Conservation (phyloP, 177 flowering plant species). For the Telopea speciosissima region DNA sequence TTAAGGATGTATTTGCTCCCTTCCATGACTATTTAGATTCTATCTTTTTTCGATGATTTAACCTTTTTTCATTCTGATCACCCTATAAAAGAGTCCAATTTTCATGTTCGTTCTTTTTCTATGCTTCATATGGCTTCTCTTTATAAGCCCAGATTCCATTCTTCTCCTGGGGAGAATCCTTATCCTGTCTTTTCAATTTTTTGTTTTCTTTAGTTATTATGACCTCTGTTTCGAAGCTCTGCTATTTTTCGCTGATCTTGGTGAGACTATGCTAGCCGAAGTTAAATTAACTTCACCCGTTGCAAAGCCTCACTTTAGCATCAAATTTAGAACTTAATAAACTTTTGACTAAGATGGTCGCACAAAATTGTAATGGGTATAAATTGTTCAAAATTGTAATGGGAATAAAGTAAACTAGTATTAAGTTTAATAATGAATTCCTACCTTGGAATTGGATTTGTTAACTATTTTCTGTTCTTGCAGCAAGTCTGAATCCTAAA, state of each 20-base stretch:
- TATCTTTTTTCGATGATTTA: neutral
- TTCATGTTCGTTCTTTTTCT: neutral
- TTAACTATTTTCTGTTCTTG: conserved; percentile 11
- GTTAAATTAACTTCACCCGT: neutral
- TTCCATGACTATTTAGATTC: neutral
- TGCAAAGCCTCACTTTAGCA: neutral
- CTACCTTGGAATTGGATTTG: neutral
- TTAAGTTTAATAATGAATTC: neutral
- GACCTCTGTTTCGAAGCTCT: neutral
- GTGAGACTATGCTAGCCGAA: neutral
- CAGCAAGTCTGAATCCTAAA: conserved; percentile 57
- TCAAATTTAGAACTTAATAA: neutral
- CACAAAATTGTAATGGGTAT: neutral
- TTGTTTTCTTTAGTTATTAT: neutral
- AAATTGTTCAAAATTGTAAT: neutral
- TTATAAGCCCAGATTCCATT: neutral
- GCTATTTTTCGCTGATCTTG: neutral
- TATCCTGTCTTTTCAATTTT: neutral
- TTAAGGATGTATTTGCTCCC: neutral
- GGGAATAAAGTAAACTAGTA: neutral
- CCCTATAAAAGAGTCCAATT: neutral
- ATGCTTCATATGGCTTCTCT: neutral
- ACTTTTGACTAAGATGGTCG: neutral
- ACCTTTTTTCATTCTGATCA: neutral
- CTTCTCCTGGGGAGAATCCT: neutral